Evolutionary conservation across 768 basidiomycete genomes (phyloP).

Genomic region (Sporobolomyces pararoseus): DNA sequence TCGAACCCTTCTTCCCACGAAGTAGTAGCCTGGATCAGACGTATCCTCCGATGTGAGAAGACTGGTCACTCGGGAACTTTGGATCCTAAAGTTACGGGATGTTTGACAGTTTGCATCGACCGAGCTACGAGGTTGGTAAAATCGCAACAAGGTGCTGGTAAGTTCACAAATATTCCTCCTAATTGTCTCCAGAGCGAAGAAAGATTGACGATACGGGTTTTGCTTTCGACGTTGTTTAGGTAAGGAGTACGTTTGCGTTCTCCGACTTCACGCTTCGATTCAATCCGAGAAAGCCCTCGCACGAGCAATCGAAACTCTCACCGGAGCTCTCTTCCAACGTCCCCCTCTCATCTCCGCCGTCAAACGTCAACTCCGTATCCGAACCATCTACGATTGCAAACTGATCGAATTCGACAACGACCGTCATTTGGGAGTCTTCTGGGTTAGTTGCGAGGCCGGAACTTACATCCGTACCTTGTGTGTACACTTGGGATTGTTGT

Average conservation of each 20-base stretch:
- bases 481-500: constrained; percentile 86
- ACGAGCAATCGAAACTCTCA: constrained; percentile 90
- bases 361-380: constrained; percentile 92
- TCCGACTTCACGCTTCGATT: constrained; percentile 81
- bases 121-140: constrained; percentile 96
- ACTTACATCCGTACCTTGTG: constrained; percentile 80
- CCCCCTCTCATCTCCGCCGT: constrained; percentile 98
- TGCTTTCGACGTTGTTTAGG: constrained; percentile 55
- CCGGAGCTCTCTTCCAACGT: constrained; percentile 96
- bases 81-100: constrained; percentile 98
- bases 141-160: constrained; percentile 95
- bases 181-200: not conserved
- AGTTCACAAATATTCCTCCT: not conserved
- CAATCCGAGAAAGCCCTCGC: constrained; percentile 79
- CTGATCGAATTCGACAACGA: constrained; percentile 96
- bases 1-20: constrained; percentile 91
- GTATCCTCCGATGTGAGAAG: constrained; percentile 95
- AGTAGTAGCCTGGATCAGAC: constrained; percentile 96
- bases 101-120: constrained; percentile 97
- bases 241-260: constrained; percentile 96
- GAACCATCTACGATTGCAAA: constrained; percentile 94
- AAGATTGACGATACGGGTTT: not conserved
- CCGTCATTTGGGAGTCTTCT: constrained; percentile 92
- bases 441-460: constrained; percentile 98
- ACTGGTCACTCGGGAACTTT: constrained; percentile 98